These are phyloP conservation scores for Lathyrus tuberosus DNA, from an alignment of 306 rosid species.

Conservation along the genomic window DNA sequence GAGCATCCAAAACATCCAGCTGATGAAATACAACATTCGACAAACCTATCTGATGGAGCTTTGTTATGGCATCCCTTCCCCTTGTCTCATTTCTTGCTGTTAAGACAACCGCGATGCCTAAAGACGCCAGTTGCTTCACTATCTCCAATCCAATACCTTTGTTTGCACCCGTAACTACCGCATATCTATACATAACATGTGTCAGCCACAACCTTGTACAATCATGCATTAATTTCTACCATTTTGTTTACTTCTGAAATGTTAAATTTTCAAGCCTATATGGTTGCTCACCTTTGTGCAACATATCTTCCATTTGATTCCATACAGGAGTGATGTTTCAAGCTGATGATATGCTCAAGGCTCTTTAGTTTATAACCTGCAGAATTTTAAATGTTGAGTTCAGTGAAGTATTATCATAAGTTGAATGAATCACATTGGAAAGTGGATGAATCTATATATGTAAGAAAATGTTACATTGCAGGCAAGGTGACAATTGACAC, in stretches of 20 bases:
- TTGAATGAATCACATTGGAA: neutral
- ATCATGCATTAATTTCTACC: neutral
- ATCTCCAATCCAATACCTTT: conserved; percentile 30
- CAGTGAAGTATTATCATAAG: neutral
- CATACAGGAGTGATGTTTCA: conserved; percentile 11
- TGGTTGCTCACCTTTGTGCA: conserved; percentile 18
- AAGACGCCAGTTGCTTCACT: conserved; percentile 15
- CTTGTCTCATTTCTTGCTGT: conserved; percentile 20
- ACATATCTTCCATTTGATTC: conserved; percentile 18
- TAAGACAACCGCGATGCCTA: conserved; percentile 5
- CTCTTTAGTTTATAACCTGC: neutral
- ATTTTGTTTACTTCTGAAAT: neutral
- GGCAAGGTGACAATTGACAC: conserved; percentile 2
- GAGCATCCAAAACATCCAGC: conserved; percentile 28
- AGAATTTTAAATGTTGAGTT: conserved; percentile 10
- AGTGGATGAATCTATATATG: neutral
- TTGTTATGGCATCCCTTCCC: conserved; percentile 11
- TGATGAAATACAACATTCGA: conserved; percentile 30
- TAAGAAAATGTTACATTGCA: neutral
- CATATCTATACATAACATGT: conserved; percentile 17
- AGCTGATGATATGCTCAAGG: neutral
- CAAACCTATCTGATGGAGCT: conserved; percentile 15
- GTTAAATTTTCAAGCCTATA: neutral
- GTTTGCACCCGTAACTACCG: conserved; percentile 34
- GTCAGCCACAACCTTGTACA: neutral